Conservation (phyloP, 1,284 basidiomycete genomes). For the Ceratobasidium sp. region DNA sequence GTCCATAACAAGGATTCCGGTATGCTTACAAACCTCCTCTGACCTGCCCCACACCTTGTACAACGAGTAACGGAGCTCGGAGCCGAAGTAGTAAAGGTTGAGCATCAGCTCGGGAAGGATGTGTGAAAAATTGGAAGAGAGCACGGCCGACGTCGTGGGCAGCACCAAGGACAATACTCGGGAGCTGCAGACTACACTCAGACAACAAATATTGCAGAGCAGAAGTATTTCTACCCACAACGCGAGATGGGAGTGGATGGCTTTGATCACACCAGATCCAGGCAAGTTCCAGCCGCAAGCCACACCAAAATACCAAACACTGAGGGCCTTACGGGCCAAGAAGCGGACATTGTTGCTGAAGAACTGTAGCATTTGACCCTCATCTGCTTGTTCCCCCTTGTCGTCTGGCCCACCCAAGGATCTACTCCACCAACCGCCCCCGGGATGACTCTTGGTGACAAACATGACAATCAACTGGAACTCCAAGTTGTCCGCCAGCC, state of each 20-base stretch:
- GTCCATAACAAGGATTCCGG: constrained; percentile 5
- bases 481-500: background rate
- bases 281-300: background rate
- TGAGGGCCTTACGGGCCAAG: background rate
- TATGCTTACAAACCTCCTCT: background rate
- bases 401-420: background rate
- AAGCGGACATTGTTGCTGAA: background rate
- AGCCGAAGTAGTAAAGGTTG: constrained; percentile 21
- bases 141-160: background rate
- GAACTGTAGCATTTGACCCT: background rate
- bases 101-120: constrained; percentile 9
- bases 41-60: constrained; percentile 13
- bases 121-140: background rate
- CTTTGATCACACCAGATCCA: background rate
- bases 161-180: background rate
- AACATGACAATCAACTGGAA: constrained; percentile 11
- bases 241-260: background rate
- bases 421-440: background rate
- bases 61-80: background rate
- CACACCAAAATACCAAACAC: background rate
- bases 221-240: background rate
- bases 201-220: background rate
- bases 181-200: background rate
- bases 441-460: constrained; percentile 1
- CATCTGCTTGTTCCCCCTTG: background rate